Percentiles rank a stretch among this genome's conserved stretches.
Evolutionary conservation across 345 rosid species (phyloP).

Genomic region (Ceriops decandra): DNA sequence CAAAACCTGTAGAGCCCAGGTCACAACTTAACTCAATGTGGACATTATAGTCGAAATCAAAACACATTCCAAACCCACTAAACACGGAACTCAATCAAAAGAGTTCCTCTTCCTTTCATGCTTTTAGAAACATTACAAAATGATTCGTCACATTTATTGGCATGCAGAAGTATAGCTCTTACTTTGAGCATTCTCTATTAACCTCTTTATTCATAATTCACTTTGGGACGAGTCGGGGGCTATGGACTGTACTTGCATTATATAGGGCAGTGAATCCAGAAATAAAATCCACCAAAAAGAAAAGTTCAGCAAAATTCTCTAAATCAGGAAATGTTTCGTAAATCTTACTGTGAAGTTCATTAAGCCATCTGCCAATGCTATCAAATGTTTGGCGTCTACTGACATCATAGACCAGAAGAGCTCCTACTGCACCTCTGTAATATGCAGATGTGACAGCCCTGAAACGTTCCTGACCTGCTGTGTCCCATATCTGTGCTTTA

Average conservation of each 20-base stretch:
- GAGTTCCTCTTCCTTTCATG: neutral
- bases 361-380: conserved; percentile 21
- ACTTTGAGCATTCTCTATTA: too few species aligned
- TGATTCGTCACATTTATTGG: too few species aligned
- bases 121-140: too few species aligned
- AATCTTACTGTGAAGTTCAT: conserved; percentile 22
- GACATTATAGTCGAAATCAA: too few species aligned
- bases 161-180: too few species aligned
- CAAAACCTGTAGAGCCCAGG: too few species aligned
- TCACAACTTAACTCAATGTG: too few species aligned
- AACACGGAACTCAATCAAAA: neutral
- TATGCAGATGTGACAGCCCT: conserved; percentile 22
- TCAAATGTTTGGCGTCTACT: conserved; percentile 22
- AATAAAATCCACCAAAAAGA: neutral
- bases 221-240: too few species aligned
- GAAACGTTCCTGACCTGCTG: conserved; percentile 23
- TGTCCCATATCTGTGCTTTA: conserved; percentile 23
- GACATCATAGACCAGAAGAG: conserved; percentile 20
- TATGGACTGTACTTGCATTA: too few species aligned
- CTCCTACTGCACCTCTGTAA: conserved; percentile 23
- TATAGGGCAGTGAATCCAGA: neutral
- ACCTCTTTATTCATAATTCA: too few species aligned
- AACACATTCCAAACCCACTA: too few species aligned
- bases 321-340: neutral
- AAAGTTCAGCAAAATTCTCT: neutral